Base-by-base conservation (phyloP, 306 rosid species). In the Vigna reflexopilosa region DNA sequence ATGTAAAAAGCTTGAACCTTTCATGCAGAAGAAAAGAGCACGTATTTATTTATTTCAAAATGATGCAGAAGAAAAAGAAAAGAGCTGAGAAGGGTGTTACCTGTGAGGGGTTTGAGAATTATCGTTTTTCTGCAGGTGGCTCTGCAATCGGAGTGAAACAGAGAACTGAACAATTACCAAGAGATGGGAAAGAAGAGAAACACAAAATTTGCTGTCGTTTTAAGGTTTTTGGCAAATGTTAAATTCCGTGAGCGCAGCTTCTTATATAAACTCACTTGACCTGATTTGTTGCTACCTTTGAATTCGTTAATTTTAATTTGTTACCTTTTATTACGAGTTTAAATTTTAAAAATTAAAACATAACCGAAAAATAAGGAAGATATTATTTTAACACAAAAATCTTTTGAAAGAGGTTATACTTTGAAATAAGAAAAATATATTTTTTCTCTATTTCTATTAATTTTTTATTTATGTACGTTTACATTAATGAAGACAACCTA, bases 201-300 rank as follows among this genome's bases (percentile, higher is more conserved):
- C 54, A 45, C 1, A 45, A 11, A 10, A 45, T 45, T 44, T 5
- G 28, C 2, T 30, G 69, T 75, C 20, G 70, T n/a, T 54, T 42
- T 40, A 61, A 30, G 50, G 81, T 83, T 8, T 24, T 19, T 69
- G 47, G 48, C 66, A 55, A 63, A 63, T 13, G 44, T 3, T 5
- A 2, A 12, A 8, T 6, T 65, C 19, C 14, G 1, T 30, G 0
- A 1, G n/a, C 24, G 52, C 10, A 14, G 79, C 54, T 64, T 63
- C 68, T 75, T 80, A 70, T 80, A 70, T 80, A 84, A 67, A 19
- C 30, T 45, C 16, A 13, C 50, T 45, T 12, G 5, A 45, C 16
- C 50, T 11, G 50, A 45, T 12, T 45, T 45, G 50, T 10, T 45
- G 15, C 0, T 45, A 45, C 50, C 1, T 45, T 12, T 12, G 0